Evolutionary conservation across 2,329 filamentous ascomycete genomes (phyloP).

Genomic region (Colletotrichum filicis): DNA sequence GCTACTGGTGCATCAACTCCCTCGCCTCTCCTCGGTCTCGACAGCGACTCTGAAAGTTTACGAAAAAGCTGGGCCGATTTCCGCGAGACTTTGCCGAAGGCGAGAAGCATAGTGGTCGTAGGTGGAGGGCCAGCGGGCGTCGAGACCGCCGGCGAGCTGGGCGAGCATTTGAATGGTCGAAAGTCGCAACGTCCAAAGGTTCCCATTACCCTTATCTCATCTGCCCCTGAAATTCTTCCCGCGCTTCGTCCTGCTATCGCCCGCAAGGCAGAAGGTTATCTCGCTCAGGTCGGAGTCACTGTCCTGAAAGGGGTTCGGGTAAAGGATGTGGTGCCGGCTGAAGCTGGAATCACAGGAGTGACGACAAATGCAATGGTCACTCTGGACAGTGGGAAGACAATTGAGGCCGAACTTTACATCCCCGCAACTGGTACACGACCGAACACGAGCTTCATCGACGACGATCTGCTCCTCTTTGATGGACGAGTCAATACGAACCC

Average conservation of each 20-base stretch:
- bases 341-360: conserved; percentile 42
- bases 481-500: conserved; percentile 51
- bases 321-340: conserved; percentile 41
- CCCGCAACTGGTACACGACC: conserved; percentile 54
- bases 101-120: conserved; percentile 57
- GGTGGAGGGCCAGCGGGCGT: conserved; percentile 63
- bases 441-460: conserved; percentile 52
- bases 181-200: conserved; percentile 48
- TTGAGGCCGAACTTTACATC: conserved; percentile 60
- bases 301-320: conserved; percentile 56
- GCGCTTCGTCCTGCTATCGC: conserved; percentile 50
- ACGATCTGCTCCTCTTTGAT: conserved; percentile 44
- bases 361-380: conserved; percentile 45
- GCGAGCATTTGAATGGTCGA: conserved; percentile 60
- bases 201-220: conserved; percentile 56
- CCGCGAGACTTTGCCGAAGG: conserved; percentile 49
- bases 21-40: conserved; percentile 56
- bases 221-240: conserved; percentile 51
- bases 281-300: conserved; percentile 57
- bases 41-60: conserved; percentile 45
- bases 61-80: conserved; percentile 50
- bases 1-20: conserved; percentile 58
- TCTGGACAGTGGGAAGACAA: conserved; percentile 50
- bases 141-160: conserved; percentile 63
- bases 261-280: conserved; percentile 50